phyloP scores from a whole-genome alignment of 768 basidiomycete genomes.

The Phylloporus rhodoxanthus region DNA sequence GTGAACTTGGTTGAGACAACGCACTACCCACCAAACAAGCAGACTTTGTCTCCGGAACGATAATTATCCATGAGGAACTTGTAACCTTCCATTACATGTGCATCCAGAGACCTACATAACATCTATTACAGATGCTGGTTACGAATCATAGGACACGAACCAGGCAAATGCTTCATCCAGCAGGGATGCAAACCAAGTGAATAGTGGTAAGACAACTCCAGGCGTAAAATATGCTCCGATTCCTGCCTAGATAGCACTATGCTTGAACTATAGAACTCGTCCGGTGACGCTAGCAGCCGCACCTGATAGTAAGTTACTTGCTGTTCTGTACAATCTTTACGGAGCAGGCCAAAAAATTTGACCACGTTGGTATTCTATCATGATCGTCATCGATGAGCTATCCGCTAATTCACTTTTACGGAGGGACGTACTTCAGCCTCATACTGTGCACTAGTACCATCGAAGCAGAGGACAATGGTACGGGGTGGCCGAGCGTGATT shows the following conservation, averaged over 20 bases:
- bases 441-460: slow-evolving; percentile 58
- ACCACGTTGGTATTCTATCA: slow-evolving; percentile 62
- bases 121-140: neutral
- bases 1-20: neutral
- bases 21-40: slow-evolving; percentile 52
- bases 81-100: slow-evolving; percentile 72
- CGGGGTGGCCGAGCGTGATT: slow-evolving; percentile 25
- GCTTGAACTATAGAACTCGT: neutral
- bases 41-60: slow-evolving; percentile 64
- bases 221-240: slow-evolving; percentile 51
- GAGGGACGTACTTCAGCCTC: slow-evolving; percentile 36
- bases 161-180: slow-evolving; percentile 70
- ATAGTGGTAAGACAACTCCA: slow-evolving; percentile 59
- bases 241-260: slow-evolving; percentile 34
- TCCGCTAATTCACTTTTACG: neutral
- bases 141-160: slow-evolving; percentile 32
- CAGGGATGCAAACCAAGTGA: slow-evolving; percentile 52
- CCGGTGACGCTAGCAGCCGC: slow-evolving; percentile 2
- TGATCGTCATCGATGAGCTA: neutral
- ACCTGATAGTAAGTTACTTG: slow-evolving; percentile 74
- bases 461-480: slow-evolving; percentile 61
- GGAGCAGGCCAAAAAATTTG: slow-evolving; percentile 61
- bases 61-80: slow-evolving; percentile 76
- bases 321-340: slow-evolving; percentile 46
- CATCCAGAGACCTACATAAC: slow-evolving; percentile 56